These are phyloP conservation scores for Vigna radiata DNA, from an alignment of 306 rosid species.

Conservation along the genomic window DNA sequence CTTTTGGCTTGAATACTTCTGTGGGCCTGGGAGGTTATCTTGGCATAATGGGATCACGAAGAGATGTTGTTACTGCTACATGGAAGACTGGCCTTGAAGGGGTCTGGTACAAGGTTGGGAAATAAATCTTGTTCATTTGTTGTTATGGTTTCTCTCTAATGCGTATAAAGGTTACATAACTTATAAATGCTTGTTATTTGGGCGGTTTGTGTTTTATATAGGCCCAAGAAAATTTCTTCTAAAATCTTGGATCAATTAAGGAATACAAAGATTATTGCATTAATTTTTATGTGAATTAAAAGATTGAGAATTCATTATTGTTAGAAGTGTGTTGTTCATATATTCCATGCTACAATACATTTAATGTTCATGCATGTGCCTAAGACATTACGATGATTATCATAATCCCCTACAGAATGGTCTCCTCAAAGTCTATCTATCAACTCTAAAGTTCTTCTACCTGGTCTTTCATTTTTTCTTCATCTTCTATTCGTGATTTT, in stretches of 20 bases:
- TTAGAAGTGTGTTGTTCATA: not conserved
- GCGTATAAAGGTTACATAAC: slow-evolving; percentile 2
- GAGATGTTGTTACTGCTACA: slow-evolving; percentile 94
- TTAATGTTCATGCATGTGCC: not conserved
- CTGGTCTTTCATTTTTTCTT: too few species aligned
- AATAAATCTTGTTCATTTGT: slow-evolving; percentile 32
- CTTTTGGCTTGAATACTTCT: slow-evolving; percentile 95
- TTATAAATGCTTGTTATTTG: slow-evolving; percentile 33
- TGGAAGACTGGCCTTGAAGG: slow-evolving; percentile 99
- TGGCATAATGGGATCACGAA: slow-evolving; percentile 99
- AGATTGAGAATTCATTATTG: not conserved
- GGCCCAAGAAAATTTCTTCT: slow-evolving; percentile 22
- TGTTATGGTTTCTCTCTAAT: slow-evolving; percentile 13
- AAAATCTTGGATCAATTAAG: slow-evolving; percentile 5
- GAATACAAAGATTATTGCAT: not conserved
- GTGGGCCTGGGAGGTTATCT: slow-evolving; percentile 96
- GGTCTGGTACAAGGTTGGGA: slow-evolving; percentile 93
- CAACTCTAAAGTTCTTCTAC: not conserved
- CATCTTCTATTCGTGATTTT: slow-evolving; percentile 31
- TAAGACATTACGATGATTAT: not conserved
- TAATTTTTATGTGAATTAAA: not conserved
- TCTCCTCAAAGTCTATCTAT: not conserved
- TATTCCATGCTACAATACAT: not conserved
- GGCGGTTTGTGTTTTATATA: slow-evolving; percentile 12
- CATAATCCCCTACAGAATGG: not conserved